Evolutionary conservation across 202 grass and related monocot genomes (phyloP), one percentile per base, ranked within the genome.

Genomic region (Sporobolus alterniflorus): DNA sequence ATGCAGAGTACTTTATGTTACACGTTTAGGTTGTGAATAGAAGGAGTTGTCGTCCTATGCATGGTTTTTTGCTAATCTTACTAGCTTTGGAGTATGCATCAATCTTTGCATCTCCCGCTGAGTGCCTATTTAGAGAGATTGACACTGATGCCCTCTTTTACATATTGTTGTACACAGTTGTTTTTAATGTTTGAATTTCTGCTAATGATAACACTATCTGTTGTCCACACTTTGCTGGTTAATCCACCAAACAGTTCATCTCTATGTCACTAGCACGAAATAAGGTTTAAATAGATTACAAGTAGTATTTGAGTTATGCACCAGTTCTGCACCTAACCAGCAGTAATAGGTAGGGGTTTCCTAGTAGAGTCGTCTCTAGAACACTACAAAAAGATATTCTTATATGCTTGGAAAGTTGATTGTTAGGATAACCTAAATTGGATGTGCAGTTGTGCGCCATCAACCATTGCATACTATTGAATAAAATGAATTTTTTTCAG

Each of bases 401-500:
- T 77, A 42, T 64, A 5, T 4, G 76, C 34, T 39, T 69, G 22
- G 20, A 30, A 7, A 54, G 6, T 48, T 78, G 67, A 78, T 22
- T 25, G 6, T 14, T 57, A 8, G 66, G 46, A 50, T 71, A 44
- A 57, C 25, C 46, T 73, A 67, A 60, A 50, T 9, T 74, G 25
- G 21, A 69, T 70, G 8, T 13, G 16, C 47, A 57, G 36, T 8
- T 39, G 36, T 39, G 36, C 36, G 20, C 44, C 78, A 79, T 77
- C 36, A 66, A 73, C 6, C 41, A 7, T 51, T 18, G 67, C 67
- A 18, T 78, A 47, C 22, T 40, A 78, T 59, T 67, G 33, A 78
- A 55, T 20, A 59, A 29, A 86, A 73, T 11, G 42, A 17, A 64
- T 31, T 13, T 94, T 13, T 94, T 91, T 34, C 86, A 97, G 94